Percentiles rank a stretch among this genome's conserved stretches.
Evolutionary conservation across 1,284 basidiomycete genomes (phyloP).

Genomic region (Phlebopus sp.): DNA sequence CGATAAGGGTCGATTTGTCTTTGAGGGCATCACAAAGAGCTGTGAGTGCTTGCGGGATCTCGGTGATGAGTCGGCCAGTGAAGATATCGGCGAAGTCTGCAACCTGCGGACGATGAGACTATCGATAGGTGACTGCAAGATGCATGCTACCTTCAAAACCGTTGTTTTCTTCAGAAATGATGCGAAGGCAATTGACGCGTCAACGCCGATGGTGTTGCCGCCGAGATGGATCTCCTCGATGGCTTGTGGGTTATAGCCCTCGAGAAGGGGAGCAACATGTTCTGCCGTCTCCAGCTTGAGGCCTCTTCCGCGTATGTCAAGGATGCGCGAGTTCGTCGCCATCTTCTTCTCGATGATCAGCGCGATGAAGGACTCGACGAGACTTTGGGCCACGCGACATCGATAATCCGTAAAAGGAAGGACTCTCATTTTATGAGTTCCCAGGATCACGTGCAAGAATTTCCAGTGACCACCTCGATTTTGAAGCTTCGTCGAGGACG

Average conservation of each 20-base stretch:
- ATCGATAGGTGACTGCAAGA: constrained; percentile 2
- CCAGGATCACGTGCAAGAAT: constrained; percentile 22
- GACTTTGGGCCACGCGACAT: constrained; percentile 7
- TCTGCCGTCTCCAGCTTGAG: constrained; percentile 81
- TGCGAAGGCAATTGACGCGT: constrained; percentile 85
- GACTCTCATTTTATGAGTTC: constrained; percentile 1
- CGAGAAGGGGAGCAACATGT: constrained; percentile 80
- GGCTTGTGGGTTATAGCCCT: constrained; percentile 60
- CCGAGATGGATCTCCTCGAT: constrained; percentile 92
- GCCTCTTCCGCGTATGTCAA: constrained; percentile 31
- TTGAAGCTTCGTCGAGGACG: background rate
- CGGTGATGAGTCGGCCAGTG: constrained; percentile 92
- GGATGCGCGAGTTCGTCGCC: constrained; percentile 18
- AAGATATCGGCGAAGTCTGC: constrained; percentile 98
- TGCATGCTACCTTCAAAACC: constrained; percentile 60
- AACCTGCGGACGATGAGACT: constrained; percentile 51
- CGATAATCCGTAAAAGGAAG: constrained; percentile 21
- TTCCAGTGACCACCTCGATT: background rate
- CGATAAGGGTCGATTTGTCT: constrained; percentile 76
- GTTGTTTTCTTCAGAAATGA: constrained; percentile 74
- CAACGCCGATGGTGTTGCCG: constrained; percentile 95
- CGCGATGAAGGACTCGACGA: background rate
- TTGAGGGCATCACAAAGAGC: constrained; percentile 88
- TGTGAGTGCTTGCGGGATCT: constrained; percentile 89
- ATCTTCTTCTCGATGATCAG: constrained; percentile 14